phyloP scores from a whole-genome alignment of 2,329 filamentous ascomycete genomes.

The Fusarium mexicanum region DNA sequence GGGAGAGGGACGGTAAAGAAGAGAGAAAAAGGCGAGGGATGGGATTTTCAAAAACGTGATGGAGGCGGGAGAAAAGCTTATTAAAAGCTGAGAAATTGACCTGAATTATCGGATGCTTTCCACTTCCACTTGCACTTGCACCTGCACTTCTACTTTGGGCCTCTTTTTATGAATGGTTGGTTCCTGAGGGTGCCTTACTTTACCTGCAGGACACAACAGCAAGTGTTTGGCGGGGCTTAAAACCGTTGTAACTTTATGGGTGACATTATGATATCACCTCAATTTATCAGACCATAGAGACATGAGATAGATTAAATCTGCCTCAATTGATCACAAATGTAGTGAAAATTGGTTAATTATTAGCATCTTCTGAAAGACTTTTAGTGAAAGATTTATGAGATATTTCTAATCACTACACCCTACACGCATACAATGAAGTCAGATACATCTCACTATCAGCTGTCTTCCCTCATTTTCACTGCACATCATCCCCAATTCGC shows the following conservation, averaged over 20 bases:
- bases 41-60: slow-evolving; percentile 4
- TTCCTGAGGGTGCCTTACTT: slow-evolving; percentile 22
- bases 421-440: not conserved
- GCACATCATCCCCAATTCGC: slow-evolving; percentile 29
- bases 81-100: slow-evolving; percentile 20
- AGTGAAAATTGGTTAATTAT: not conserved
- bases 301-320: not conserved
- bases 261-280: slow-evolving; percentile 16
- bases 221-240: slow-evolving; percentile 16
- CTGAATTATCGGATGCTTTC: slow-evolving; percentile 1
- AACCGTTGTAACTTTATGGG: slow-evolving; percentile 5
- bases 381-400: not conserved
- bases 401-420: not conserved
- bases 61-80: not conserved
- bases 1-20: not conserved
- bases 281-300: slow-evolving; percentile 20
- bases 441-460: not conserved
- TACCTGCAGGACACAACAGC: not conserved
- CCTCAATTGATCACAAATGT: not conserved
- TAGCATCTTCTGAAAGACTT: not conserved
- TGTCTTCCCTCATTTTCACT: not conserved
- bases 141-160: not conserved
- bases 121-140: not conserved
- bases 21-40: not conserved
- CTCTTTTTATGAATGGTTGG: slow-evolving; percentile 6